Evolutionary conservation across 106 monocot genomes (phyloP), one percentile per base, ranked within the genome.

Genomic region (Allium cepa): DNA sequence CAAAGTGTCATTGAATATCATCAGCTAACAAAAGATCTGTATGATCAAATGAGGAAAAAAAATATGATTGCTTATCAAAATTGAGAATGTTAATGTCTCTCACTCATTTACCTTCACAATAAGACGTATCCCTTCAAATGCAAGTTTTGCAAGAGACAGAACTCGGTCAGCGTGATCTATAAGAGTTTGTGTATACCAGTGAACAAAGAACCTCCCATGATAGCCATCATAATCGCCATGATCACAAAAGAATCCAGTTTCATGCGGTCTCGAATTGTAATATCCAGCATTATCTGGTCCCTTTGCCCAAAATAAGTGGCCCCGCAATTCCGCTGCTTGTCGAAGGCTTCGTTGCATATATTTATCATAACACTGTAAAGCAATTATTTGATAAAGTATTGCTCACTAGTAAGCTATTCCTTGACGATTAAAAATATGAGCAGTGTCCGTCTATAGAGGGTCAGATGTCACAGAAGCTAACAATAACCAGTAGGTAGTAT

Each of bases 271-370:
- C 12, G 87, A 86, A 77, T 92, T 97, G 66, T 92, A 97, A 66
- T 97, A 84, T 49, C 97, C 97, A 57, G 87, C 84, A 75, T 92
- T 97, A 78, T 92, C 84, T 59, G 92, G 97, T 50, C 97, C 97
- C 64, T 79, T 71, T 2, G 84, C 92, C 97, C 97, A 97, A 48
- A 92, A 84, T 10, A 82, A 67, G 52, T 97, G 97, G 11, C 97
- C 92, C 45, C 97, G 75, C 50, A 73, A 47, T 72, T 83, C 84
- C 57, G 97, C 97, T 28, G 92, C 88, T 67, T 52, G 79, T 57
- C 84, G 75, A 11, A 97, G 75, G 71, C 82, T 84, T 59, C 87
- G 79, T 69, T 92, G 97, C 77, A 92, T 66, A 69, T 92, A 97
- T 66, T 77, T 92, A 70, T 97, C 97, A 73, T 97, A 97, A 73